Evolutionary conservation across 2,329 filamentous ascomycete species (phyloP), one percentile per base, ranked within the genome.

Genomic region (Thielaviopsis musarum): DNA sequence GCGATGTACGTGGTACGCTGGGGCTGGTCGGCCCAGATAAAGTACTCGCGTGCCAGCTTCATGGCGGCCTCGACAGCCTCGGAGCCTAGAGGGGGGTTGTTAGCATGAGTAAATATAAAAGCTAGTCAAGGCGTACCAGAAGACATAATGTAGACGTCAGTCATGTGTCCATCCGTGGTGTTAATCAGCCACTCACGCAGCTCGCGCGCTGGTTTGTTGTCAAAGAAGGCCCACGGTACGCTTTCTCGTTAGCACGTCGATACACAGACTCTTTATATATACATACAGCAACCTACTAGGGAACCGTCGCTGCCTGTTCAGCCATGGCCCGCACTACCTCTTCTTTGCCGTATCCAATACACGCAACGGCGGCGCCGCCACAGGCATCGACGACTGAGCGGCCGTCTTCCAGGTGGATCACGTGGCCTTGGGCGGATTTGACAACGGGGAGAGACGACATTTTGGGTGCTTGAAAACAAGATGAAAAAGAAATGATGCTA

Each of bases 351-450:
- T 88, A 83, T 6, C 87, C 88, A 10, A 91, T 72, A 66, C 83
- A 84, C 10, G 82, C 76, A 3, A 90, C 86, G 22, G 84, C 85
- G 2, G 87, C 84, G 21, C 88, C 88, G 28, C 84, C 80, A 21
- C 83, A 86, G 1, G 81, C 84, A 68, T 93, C 88, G 15, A 90
- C 77, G 52, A 93, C 77, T 1, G 24, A 17, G 24, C 77, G 75
- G 1, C 83, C 83, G 24, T 68, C 63, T 5, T 48, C 41, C 19
- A 66, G 63, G 48, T 62, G 59, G 60, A 67, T 64, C 58, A 65
- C 64, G 52, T 66, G 62, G 26, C 65, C 67, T 63, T 64, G 38
- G 63, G 56, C 55, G 12, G 51, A 52, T 10, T 13, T 51, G 10
- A 57, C 48, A 28, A 51, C 15, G n/a, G 41, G 22, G 17, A 41